phyloP scores from a whole-genome alignment of 1,139 yeast species.

The Geotrichum aggregatum region DNA sequence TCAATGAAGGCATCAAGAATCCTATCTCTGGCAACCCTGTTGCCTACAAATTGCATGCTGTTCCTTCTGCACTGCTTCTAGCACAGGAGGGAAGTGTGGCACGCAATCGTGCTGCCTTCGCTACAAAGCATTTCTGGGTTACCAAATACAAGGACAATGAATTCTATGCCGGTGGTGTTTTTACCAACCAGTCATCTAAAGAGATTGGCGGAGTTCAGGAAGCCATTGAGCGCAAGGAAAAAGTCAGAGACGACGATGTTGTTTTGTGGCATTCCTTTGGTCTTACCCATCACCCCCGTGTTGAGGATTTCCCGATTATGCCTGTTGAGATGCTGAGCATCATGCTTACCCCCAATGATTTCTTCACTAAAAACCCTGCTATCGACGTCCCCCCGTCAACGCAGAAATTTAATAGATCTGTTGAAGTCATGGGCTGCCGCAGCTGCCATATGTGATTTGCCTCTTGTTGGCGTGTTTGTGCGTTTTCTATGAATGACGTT shows the following conservation, averaged over 20 bases:
- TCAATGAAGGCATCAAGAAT: conserved; percentile 70
- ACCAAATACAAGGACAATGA: conserved; percentile 67
- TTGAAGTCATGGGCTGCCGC: conserved; percentile 40
- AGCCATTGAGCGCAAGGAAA: conserved; percentile 60
- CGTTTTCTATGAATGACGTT: too few species aligned
- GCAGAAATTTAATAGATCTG: conserved; percentile 71
- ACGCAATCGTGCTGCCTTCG: conserved; percentile 63
- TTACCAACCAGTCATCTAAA: conserved; percentile 65
- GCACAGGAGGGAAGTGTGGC: conserved; percentile 63
- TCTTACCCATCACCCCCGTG: conserved; percentile 81
- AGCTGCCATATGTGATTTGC: conserved; percentile 32
- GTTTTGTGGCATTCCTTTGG: conserved; percentile 88
- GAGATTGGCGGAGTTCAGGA: conserved; percentile 64
- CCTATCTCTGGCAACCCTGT: conserved; percentile 74
- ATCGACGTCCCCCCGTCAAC: conserved; percentile 74
- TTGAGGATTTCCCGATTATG: conserved; percentile 93
- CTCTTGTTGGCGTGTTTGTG: too few species aligned
- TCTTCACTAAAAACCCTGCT: conserved; percentile 79
- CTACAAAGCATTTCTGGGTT: conserved; percentile 74
- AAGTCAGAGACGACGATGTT: conserved; percentile 72
- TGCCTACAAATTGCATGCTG: conserved; percentile 74
- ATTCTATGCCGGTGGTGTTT: conserved; percentile 72
- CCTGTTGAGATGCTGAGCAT: conserved; percentile 75
- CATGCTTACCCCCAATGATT: conserved; percentile 67
- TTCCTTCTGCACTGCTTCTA: conserved; percentile 70